Evolutionary conservation across 176 grass and related monocot species (phyloP).

Genomic region (Triticum urartu): DNA sequence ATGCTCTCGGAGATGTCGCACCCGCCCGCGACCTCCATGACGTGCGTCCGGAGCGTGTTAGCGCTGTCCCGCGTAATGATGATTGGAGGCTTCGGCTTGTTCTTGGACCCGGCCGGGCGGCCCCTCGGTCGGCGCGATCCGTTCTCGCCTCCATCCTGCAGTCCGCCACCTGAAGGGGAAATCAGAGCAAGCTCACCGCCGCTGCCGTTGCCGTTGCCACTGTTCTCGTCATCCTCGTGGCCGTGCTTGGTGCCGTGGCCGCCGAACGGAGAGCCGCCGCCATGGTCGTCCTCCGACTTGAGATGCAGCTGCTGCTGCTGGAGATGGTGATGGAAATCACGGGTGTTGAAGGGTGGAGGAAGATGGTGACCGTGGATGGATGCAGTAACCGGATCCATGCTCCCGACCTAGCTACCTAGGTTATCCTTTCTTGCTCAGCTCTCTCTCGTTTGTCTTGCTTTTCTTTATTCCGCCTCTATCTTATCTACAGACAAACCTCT

Average conservation of each 20-base stretch:
- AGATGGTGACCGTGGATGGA: constrained; percentile 75
- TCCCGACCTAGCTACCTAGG: constrained; percentile 25
- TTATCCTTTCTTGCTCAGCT: constrained; percentile 24
- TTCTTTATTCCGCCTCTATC: constrained; percentile 39
- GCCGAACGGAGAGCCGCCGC: constrained; percentile 38
- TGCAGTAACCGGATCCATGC: constrained; percentile 62
- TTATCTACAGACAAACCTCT: constrained; percentile 48
- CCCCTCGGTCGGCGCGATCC: constrained; percentile 53
- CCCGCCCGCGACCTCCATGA: constrained; percentile 75
- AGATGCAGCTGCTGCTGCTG: constrained; percentile 63
- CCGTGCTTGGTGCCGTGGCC: constrained; percentile 40
- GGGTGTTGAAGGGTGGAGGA: constrained; percentile 86
- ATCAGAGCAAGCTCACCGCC: constrained; percentile 39
- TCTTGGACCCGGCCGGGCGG: constrained; percentile 73
- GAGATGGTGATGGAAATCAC: constrained; percentile 69
- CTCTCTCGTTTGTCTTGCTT: constrained; percentile 3
- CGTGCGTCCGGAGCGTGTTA: constrained; percentile 75
- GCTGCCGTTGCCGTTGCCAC: constrained; percentile 45
- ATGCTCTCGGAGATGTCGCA: constrained; percentile 77
- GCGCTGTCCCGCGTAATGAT: constrained; percentile 85
- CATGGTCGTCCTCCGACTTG: constrained; percentile 69
- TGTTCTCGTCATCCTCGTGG: constrained; percentile 43
- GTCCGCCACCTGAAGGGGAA: constrained; percentile 24
- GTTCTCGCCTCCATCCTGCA: constrained; percentile 41
- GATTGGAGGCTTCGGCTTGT: constrained; percentile 83